Evolutionary conservation across 352 stramenopile genomes (phyloP), one percentile per base, ranked within the genome.

Genomic region (Phytopythium helicoides): DNA sequence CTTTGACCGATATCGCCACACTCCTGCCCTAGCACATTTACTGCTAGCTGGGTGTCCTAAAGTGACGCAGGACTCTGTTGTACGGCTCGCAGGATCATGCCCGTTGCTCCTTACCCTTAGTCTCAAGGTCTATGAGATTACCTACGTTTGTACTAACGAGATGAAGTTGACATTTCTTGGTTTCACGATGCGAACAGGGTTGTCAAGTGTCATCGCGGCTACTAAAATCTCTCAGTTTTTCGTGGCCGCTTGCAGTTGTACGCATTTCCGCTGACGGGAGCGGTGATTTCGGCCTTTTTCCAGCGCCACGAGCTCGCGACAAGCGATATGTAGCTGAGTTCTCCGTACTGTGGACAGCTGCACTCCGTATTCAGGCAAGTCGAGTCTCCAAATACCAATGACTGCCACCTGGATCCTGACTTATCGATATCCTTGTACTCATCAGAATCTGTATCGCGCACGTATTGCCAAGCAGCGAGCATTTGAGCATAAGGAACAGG

Each of bases 61-160:
- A 10, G 56, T 93, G 10, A 89, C 82, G 7, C 76, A 89, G 58
- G 80, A 91, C 44, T 54, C 73, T 0, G 65, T 93, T 19, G 75
- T 74, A 0, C 64, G 72, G 0, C 67, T 90, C 11, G 80, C 82
- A 26, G 76, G 86, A 46, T 57, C 56, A 1, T 93, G 82, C 62
- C 80, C 82, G 1, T 52, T 88, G 35, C 62, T 93, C 3, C 61
- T 93, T n/a, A 89, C 80, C 0, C 54, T 93, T 8, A 90, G 73
- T 37, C 54, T 92, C 6, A 72, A 75, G 15, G 62, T 76, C n/a
- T n/a, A n/a, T n/a, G n/a, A n/a, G 0, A 66, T 73, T 22, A 54
- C 89, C 7, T 65, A 70, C 6, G 50, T 86, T 6, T 68, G 60
- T 19, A 45, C 51, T 21, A 58, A 50, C 14, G 59, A n/a, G n/a